Evolutionary conservation across 768 basidiomycete genomes (phyloP).

Genomic region (Sarcodon aspratus): DNA sequence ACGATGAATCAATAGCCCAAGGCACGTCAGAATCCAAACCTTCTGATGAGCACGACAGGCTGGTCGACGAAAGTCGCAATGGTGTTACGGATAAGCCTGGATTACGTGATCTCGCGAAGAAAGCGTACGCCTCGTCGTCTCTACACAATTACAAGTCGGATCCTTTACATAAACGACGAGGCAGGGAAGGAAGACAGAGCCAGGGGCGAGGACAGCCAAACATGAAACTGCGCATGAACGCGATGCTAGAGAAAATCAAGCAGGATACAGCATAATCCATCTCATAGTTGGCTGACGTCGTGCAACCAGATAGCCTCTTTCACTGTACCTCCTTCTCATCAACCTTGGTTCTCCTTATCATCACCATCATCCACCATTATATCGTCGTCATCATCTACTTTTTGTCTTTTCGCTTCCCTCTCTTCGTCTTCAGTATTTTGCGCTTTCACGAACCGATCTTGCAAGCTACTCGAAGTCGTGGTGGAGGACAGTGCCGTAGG

Average conservation of each 20-base stretch:
- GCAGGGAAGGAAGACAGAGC: neutral
- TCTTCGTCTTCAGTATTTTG: constrained; percentile 19
- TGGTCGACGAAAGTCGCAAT: neutral
- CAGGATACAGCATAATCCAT: neutral
- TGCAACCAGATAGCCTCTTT: neutral
- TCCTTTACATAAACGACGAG: constrained; percentile 21
- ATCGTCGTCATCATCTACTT: constrained; percentile 7
- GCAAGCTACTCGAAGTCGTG: constrained; percentile 46
- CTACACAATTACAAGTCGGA: constrained; percentile 48
- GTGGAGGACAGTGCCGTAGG: constrained; percentile 59
- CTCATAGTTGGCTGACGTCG: neutral
- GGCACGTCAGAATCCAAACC: constrained; percentile 2
- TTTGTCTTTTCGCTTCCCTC: constrained; percentile 4
- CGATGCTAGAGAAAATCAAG: constrained; percentile 80
- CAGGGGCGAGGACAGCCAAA: constrained; percentile 27
- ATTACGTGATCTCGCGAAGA: constrained; percentile 47
- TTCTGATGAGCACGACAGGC: neutral
- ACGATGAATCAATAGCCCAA: constrained; percentile 10
- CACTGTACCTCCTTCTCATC: constrained; percentile 1
- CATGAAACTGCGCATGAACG: constrained; percentile 84
- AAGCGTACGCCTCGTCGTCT: constrained; percentile 50
- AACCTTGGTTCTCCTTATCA: constrained; percentile 44
- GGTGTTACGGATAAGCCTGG: constrained; percentile 16
- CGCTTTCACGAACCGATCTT: constrained; percentile 52
- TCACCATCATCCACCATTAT: constrained; percentile 22